Base-by-base conservation (phyloP, 2,329 filamentous ascomycete genomes). In the Rasamsonia emersonii region DNA sequence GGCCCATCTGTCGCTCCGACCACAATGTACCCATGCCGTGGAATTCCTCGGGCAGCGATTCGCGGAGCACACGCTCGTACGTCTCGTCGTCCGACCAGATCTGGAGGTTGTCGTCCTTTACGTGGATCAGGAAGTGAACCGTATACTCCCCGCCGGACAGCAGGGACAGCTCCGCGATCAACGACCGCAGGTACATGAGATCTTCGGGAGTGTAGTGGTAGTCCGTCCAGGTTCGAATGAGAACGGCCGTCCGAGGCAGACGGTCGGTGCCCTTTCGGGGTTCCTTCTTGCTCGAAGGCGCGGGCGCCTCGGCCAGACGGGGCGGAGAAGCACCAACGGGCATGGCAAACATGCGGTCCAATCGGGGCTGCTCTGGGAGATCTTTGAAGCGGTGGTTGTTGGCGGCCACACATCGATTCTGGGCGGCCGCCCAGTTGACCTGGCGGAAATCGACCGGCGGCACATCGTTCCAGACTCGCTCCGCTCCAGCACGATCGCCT, bases 1-100 rank as follows among this genome's bases (percentile, higher is more conserved):
- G 75, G 32, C 81, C 70, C 86, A 96, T 95, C 59, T 95, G 86
- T 15, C 82, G 80, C 58, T 93, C 86, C 1, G 85, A 91, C 91
- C 91, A 98, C 5, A 96, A 70, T 0, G 84, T 93, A 13, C 83
- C 83, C 52, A 98, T 78, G 28, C 84, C 84, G 44, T 75, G 80
- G 61, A 98, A 95, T 51, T 98, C 91, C 42, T 77, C 70, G 0
- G 91, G 53, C 82, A 80, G 36, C 70, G 80, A 50, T 68, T 70
- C 52, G 71, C 67, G 64, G 79, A 95, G 30, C 68, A 89, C 73
- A 10, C 72, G 68, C 44, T 86, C 73, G 37, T 86, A 84, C 0
- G 77, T 80, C 18, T 73, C 69, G 11, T 82, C 75, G 47, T 91
- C 84, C 1, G 83, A 76, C 82, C 82, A 93, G 44, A 93, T 85